Evolutionary conservation across 1,284 basidiomycete species (phyloP), one percentile per base, ranked within the genome.

Genomic region (Trametes versicolor): DNA sequence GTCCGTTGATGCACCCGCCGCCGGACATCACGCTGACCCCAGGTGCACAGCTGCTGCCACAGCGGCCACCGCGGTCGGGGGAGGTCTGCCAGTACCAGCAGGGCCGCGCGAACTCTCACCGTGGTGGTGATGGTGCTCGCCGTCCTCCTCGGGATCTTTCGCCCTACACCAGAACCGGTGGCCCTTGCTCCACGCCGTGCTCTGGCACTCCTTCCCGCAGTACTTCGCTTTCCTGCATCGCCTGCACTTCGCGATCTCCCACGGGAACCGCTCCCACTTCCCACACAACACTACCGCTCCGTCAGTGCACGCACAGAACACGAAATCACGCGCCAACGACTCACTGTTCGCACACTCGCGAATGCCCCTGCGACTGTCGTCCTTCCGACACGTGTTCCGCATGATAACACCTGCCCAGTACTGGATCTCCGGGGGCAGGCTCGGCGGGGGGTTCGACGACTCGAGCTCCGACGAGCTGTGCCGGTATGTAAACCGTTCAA

Each of bases 361-460:
- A 68, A 99, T 97, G 4, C 98, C 98, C 65, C 96, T 96, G 50
- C 93, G 82, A 54, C 84, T 88, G 67, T 98, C 97, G 75, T 99
- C 97, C 83, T 99, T 99, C 76, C 97, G 85, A 80, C 97, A 99
- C 8, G 98, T 97, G 76, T 99, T 99, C 58, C 98, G 87, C 97
- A 99, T 99, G 74, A 99, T 98, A 15, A 99, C 97, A 3, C 97
- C 96, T 0, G 97, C 97, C 98, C 97, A 99, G 75, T 98, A 99
- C 80, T 99, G 96, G 57, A 99, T 98, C 78, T 99, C 97, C 25
- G 85, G 84, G 0, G 96, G 95, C 6, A 99, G 83, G 62, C 84
- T 83, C 4, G 90, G 89, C 17, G 89, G 89, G 0, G 88, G 89
- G 68, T 88, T 88, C 8, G 87, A 86, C 64, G 94, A 80, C 70